Evolutionary conservation across 306 rosid genomes (phyloP).

Genomic region (Alnus glutinosa): DNA sequence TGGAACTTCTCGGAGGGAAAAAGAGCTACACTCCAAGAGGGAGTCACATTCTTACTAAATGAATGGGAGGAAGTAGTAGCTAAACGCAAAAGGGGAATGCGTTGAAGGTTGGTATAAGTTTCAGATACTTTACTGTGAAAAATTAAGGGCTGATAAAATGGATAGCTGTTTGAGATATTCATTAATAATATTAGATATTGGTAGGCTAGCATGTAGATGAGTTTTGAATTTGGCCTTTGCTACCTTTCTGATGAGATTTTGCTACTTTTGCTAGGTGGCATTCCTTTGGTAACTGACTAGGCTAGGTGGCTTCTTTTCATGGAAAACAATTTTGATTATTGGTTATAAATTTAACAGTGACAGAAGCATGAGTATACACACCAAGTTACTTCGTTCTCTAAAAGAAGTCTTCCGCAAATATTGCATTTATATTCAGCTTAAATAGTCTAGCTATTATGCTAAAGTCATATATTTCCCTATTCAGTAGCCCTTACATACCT

Average conservation of each 20-base stretch:
- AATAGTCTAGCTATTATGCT: not conserved
- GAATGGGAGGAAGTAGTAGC: conserved; percentile 30
- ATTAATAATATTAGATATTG: not conserved
- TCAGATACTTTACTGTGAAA: not conserved
- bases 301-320: not conserved
- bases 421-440: not conserved
- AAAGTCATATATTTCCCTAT: not conserved
- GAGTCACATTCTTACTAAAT: conserved; percentile 39
- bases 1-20: conserved; percentile 52
- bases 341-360: not conserved
- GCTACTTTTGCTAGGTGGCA: not conserved
- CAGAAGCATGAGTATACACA: not conserved
- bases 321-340: not conserved
- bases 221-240: not conserved
- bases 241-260: not conserved
- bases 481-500: not conserved
- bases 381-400: not conserved
- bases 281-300: not conserved
- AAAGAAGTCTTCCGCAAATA: not conserved
- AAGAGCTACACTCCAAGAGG: conserved; percentile 49
- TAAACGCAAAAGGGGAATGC: conserved; percentile 32
- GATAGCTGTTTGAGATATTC: not conserved
- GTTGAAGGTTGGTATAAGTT: conserved; percentile 26
- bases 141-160: not conserved
- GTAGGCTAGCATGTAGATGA: not conserved